Conservation (phyloP, 2,329 filamentous ascomycete species). For the Aspergillus sp. region DNA sequence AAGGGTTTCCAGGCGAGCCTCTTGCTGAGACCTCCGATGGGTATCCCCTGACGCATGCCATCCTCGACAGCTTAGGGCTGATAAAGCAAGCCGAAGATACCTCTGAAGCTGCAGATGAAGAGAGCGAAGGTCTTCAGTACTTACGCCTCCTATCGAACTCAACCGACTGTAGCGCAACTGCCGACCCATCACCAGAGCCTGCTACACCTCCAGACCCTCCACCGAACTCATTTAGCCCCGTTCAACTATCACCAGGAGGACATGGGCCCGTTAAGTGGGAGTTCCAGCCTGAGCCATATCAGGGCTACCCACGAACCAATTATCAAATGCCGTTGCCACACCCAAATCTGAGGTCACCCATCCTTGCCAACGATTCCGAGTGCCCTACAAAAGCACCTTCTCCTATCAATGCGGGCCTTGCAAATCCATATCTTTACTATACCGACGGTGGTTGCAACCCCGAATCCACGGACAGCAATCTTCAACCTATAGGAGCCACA, state of each 20-base stretch:
- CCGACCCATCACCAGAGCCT: constrained; percentile 41
- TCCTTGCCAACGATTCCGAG: constrained; percentile 15
- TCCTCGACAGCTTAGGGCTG: constrained; percentile 42
- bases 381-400: constrained; percentile 11
- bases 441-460: constrained; percentile 17
- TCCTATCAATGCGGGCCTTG: constrained; percentile 10
- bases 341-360: constrained; percentile 16
- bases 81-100: constrained; percentile 46
- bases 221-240: constrained; percentile 23
- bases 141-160: constrained; percentile 36
- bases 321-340: constrained; percentile 25
- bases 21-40: constrained; percentile 41
- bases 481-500: constrained; percentile 18
- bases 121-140: constrained; percentile 38
- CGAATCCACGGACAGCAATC: constrained; percentile 13
- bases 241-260: constrained; percentile 18
- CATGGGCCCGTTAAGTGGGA: constrained; percentile 29
- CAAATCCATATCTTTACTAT: constrained; percentile 28
- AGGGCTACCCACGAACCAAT: constrained; percentile 21
- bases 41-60: constrained; percentile 44
- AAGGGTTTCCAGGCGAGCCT: constrained; percentile 45
- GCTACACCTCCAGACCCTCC: constrained; percentile 34
- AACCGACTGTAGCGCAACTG: constrained; percentile 37
- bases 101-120: constrained; percentile 35
- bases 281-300: constrained; percentile 21